Evolutionary conservation across 2,329 filamentous ascomycete species (phyloP).

Genomic region (Fusarium pseudocircinatum): DNA sequence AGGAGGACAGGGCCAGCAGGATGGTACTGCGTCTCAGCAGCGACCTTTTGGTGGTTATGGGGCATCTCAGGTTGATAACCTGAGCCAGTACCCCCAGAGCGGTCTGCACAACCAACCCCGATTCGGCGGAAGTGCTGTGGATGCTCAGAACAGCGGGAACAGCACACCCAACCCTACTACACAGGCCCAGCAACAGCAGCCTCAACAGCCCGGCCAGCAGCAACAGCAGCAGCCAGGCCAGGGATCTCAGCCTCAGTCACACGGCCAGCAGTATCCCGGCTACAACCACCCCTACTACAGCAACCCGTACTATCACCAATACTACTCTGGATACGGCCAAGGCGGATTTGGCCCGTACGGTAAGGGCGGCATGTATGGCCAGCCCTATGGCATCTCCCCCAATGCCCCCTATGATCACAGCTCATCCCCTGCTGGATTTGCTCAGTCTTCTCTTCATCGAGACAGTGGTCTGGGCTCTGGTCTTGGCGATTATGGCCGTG

Average conservation of each 20-base stretch:
- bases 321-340: slow-evolving; percentile 66
- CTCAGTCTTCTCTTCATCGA: slow-evolving; percentile 63
- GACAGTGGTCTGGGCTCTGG: slow-evolving; percentile 61
- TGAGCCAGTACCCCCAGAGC: slow-evolving; percentile 78
- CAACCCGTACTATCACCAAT: slow-evolving; percentile 71
- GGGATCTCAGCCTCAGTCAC: slow-evolving; percentile 56
- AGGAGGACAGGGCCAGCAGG: slow-evolving; percentile 75
- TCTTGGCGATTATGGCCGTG: slow-evolving; percentile 65
- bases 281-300: slow-evolving; percentile 68
- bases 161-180: slow-evolving; percentile 86
- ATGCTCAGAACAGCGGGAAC: slow-evolving; percentile 86
- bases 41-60: slow-evolving; percentile 82
- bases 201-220: slow-evolving; percentile 59
- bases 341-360: slow-evolving; percentile 64
- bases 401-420: slow-evolving; percentile 66
- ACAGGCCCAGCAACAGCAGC: slow-evolving; percentile 60
- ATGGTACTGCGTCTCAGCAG: slow-evolving; percentile 74
- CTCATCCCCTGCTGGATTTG: slow-evolving; percentile 65
- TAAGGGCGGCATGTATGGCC: slow-evolving; percentile 65
- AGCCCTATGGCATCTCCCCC: slow-evolving; percentile 66
- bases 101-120: slow-evolving; percentile 68
- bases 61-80: slow-evolving; percentile 69
- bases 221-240: slow-evolving; percentile 53
- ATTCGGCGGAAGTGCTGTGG: slow-evolving; percentile 66
- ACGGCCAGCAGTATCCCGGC: slow-evolving; percentile 62